Conservation (phyloP, 2,329 filamentous ascomycete genomes). For the Elsinoe necatrix region DNA sequence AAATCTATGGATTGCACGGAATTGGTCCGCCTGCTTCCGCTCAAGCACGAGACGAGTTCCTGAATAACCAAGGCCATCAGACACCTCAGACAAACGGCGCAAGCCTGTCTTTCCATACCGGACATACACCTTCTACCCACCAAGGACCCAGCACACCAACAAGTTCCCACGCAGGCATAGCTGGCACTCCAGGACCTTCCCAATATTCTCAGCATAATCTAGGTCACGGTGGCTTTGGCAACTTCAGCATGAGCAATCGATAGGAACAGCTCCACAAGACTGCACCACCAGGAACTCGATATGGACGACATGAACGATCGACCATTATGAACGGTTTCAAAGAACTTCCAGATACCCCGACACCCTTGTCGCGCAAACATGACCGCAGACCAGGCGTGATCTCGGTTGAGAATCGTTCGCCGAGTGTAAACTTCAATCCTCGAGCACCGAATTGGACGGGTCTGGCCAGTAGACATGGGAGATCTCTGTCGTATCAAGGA, state of each 20-base stretch:
- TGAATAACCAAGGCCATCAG: conserved; percentile 34
- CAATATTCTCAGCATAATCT: conserved; percentile 16
- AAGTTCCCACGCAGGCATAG: conserved; percentile 44
- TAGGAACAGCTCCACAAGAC: conserved; percentile 1
- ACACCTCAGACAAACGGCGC: conserved; percentile 30
- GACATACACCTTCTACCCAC: conserved; percentile 30
- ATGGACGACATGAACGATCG: not conserved
- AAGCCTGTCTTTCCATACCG: conserved; percentile 29
- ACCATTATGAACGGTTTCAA: not conserved
- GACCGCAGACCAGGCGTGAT: not conserved
- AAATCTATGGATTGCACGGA: conserved; percentile 84
- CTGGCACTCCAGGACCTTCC: conserved; percentile 22
- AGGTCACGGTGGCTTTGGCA: conserved; percentile 13
- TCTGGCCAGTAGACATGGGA: conserved; percentile 2
- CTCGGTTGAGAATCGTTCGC: not conserved
- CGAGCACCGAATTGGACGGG: not conserved
- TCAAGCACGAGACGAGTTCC: conserved; percentile 37
- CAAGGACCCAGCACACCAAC: conserved; percentile 59
- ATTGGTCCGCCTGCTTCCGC: conserved; percentile 47
- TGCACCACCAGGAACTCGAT: not conserved
- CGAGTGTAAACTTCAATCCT: not conserved
- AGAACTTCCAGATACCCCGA: not conserved
- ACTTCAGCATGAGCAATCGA: conserved; percentile 15
- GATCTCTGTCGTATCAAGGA: not conserved
- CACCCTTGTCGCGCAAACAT: not conserved